Evolutionary conservation across 1,284 basidiomycete genomes (phyloP).

Genomic region (Fomitopsis palustris): DNA sequence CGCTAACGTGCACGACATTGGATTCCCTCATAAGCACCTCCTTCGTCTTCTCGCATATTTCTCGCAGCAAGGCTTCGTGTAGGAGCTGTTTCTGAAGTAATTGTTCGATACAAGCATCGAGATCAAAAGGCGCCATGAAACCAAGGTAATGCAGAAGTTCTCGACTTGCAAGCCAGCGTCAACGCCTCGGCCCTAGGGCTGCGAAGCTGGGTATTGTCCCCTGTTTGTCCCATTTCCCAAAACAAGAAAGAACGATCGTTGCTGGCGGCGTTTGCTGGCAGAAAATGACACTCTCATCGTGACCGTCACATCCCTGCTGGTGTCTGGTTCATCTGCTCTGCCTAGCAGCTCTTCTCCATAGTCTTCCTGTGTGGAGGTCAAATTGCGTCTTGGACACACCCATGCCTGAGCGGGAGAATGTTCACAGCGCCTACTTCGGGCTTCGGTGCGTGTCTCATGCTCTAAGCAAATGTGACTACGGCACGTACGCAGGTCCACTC

Average conservation of each 20-base stretch:
- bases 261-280: neutral
- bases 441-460: no score
- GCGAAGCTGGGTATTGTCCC: neutral
- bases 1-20: constrained; percentile 96
- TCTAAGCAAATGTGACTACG: no score
- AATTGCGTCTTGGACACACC: no score
- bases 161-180: neutral
- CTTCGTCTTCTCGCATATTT: constrained; percentile 98
- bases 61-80: constrained; percentile 87
- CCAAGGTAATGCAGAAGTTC: neutral
- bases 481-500: no score
- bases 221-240: constrained; percentile 1
- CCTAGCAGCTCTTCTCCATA: no score
- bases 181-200: constrained; percentile 1
- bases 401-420: no score
- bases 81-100: constrained; percentile 89
- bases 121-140: constrained; percentile 87
- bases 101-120: constrained; percentile 92
- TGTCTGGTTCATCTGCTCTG: no score
- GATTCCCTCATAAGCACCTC: constrained; percentile 98
- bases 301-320: no score
- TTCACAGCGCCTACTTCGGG: no score
- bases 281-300: no score
- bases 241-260: neutral
- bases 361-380: no score